Base-by-base conservation (phyloP, 805 yeast genomes). In the Yarrowia sp. region DNA sequence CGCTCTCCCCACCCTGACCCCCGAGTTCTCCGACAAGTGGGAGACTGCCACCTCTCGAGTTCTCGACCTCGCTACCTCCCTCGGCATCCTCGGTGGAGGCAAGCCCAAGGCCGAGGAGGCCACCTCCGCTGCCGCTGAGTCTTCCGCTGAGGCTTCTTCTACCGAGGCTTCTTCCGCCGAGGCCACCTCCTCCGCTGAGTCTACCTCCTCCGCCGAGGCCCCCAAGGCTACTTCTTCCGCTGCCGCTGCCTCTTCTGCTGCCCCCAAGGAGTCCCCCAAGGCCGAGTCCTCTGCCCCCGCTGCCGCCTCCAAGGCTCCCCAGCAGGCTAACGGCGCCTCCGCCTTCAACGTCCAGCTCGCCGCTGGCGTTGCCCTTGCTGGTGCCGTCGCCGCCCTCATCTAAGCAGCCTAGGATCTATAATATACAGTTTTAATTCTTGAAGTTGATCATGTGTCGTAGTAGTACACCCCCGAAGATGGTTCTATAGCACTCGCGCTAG, bases 291-390 rank as follows among this genome's bases (percentile, higher is more conserved):
- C 51, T 14, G 8, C 25, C 27, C 25, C 35, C 21, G 46, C 46
- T 22, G 46, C 46, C 27, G 46, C 46, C 46, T 39, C 46, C 46
- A 39, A 39, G 46, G 46, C 46, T 39, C 56, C 56, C 56, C n/a
- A 19, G 29, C 56, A 49, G 56, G 56, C 56, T 31, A 49, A 49
- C 41, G 56, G 41, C 9, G 41, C 42, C 12, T 51, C 58, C 9
- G 42, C 32, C 42, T 51, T 51, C 58, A 51, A 51, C 58, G 58
- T 35, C 42, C 58, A 51, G 58, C 58, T 51, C 42, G 58, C 58
- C 22, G 58, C 58, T 33, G 58, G 58, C 33, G 41, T 51, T 18
- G 58, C 58, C 58, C 8, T 51, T 33, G 58, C 8, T 12, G 58
- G 58, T 33, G 58, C 58, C 58, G 42, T 51, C 24, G 58, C 58